Evolutionary conservation across 352 stramenopile species (phyloP), one percentile per base, ranked within the genome.

Genomic region (Phytophthora pluvialis): DNA sequence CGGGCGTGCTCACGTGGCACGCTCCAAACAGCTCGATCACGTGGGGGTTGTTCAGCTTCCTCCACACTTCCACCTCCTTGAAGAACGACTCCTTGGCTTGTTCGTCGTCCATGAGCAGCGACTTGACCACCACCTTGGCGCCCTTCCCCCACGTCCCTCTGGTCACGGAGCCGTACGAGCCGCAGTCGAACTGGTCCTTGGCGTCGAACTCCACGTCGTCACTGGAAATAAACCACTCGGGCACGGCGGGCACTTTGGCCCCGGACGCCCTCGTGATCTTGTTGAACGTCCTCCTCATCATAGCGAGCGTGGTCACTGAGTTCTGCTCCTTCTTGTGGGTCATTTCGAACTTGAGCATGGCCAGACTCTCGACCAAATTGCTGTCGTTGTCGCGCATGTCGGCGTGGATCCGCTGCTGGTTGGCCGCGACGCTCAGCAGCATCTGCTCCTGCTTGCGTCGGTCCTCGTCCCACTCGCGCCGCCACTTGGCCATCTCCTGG

Each of bases 1-100:
- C 59, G 3, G 70, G 67, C 2, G 67, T 59, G 6, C 73, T 73
- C 7, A 88, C 72, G 40, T 88, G 79, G 16, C 72, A 83, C n/a
- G 73, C 79, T 4, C 79, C 79, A 47, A 77, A 82, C 31, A 88
- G 50, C 31, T 75, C 58, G 4, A 84, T 16, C 2, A 87, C 68
- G 40, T 87, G 65, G 15, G 67, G 72, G 32, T 83, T 76, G 45
- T 72, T 62, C 5, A 83, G 40, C 10, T 28, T 44, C 25, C 48
- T 60, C 78, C 78, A 87, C 26, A 76, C 45, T n/a, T 75, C 54
- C 39, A 80, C 58, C 21, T 81, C 75, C 21, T 67, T 70, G 44
- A 80, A 61, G 36, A 82, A 81, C 7, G 52, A 70, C 4, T 55
- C 45, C 47, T 69, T 67, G 53, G 58, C 64, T 35, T 72, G 43